phyloP scores from a whole-genome alignment of 768 basidiomycete species.

The Phylloporus sp. region DNA sequence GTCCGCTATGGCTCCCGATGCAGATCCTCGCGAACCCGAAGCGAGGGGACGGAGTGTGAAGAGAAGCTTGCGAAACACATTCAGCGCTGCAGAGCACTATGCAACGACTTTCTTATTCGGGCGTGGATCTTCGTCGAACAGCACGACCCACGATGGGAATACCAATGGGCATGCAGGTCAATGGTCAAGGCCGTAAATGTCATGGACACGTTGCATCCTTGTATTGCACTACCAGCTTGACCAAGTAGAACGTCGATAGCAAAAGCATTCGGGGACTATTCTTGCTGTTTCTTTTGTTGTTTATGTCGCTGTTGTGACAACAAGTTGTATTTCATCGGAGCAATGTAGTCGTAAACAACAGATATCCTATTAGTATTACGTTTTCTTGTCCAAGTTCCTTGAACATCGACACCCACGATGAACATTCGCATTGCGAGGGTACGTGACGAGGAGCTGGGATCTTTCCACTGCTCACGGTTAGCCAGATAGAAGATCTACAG shows the following conservation, averaged over 20 bases:
- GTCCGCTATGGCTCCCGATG: conserved; percentile 27
- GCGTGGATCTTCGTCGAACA: conserved; percentile 35
- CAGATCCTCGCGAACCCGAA: conserved; percentile 35
- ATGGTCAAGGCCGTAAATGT: conserved; percentile 23
- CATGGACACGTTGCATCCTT: conserved; percentile 4
- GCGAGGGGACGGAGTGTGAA: conserved; percentile 58
- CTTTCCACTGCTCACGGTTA: conserved; percentile 14
- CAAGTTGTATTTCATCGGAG: conserved; percentile 18
- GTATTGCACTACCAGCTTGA: conserved; percentile 8
- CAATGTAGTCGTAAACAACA: conserved; percentile 17
- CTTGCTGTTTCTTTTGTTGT: conserved; percentile 7
- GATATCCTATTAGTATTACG: background rate
- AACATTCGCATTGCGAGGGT: conserved; percentile 32
- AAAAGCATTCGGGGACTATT: conserved; percentile 13
- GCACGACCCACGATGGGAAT: conserved; percentile 19
- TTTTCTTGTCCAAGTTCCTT: background rate
- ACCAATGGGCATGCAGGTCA: conserved; percentile 21
- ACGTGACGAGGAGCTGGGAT: conserved; percentile 1
- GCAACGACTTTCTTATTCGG: conserved; percentile 64
- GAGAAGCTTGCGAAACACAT: conserved; percentile 61
- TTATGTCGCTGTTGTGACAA: conserved; percentile 23
- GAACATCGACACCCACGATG: conserved; percentile 13
- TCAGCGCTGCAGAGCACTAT: conserved; percentile 69
- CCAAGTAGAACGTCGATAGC: conserved; percentile 4
- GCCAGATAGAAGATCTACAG: conserved; percentile 78